Evolutionary conservation across 768 basidiomycete genomes (phyloP), one percentile per base, ranked within the genome.

Genomic region (Lentinus tigrinus): DNA sequence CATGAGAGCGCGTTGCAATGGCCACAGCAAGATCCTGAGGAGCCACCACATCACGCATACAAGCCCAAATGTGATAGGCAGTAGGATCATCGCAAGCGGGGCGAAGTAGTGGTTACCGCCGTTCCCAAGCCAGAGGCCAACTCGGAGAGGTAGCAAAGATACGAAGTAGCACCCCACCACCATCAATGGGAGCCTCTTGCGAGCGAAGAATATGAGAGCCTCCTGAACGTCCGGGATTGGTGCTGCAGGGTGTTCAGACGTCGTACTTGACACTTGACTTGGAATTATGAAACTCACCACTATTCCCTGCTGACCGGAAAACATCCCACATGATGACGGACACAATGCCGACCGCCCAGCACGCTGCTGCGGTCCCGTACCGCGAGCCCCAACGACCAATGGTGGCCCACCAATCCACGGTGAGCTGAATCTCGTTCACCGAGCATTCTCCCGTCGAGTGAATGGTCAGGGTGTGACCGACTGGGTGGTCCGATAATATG

Each of bases 321-420:
- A 78, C 79, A 34, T 78, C 70, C 62, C 82, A 86, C 21, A 89
- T 54, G 0, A 87, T 65, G 16, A 90, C 63, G 4, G 81, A 76
- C 1, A 85, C 81, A n/a, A 92, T 72, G 4, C 89, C 93, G 2
- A 88, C 74, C 2, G 85, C 78, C 89, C 95, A 97, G 26, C 81
- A 81, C 3, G 87, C 75, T 0, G 91, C 65, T 2, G 86, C 85
- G 31, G 84, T 87, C 47, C 88, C 81, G 73, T 93, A 98, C 23
- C 96, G 79, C 17, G 85, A 75, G 1, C 85, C 84, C 70, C 84
- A 80, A 37, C 89, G 79, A 2, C 91, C 91, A 6, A 92, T 57
- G 1, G 88, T 91, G 10, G 81, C 77, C 70, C 77, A 75, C 84
- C 86, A 85, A 67, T 95, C 91, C 7, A 96, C 67, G 14, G 73